Base-by-base conservation (phyloP, 371 early-diverging fungal species). In the Spiromyces aspiralis region DNA sequence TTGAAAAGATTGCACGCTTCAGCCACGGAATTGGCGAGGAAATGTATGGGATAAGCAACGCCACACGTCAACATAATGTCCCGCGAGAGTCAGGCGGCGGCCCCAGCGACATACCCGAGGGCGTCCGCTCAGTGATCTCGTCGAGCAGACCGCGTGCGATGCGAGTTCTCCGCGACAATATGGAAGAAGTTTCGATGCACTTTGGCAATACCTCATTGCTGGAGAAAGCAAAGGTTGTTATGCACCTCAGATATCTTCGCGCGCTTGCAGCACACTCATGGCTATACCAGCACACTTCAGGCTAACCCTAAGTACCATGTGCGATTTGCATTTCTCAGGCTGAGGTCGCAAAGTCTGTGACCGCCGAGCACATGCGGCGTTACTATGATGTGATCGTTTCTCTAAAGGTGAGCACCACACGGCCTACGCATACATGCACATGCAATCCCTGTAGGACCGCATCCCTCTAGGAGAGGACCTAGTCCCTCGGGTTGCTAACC, bases 21-120 rank as follows among this genome's bases (percentile, higher is more conserved):
- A 62, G 56, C 43, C 65, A 61, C 54, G 62, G 59, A 10, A 68
- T 68, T n/a, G 69, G 67, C 41, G 69, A 68, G 46, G 69, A 68
- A 48, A 53, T 68, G 3, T 60, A 48, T 28, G 48, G 59, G 6
- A 61, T 66, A 27, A 67, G 69, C 58, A 65, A 48, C 23, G 48
- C 47, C n/a, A 48, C 35, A 12, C 59, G 60, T 23, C 46, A 27
- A 21, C 42, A 41, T 45, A 68, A 68, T 41, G 51, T 56, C 48
- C 69, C 69, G 2, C 42, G 48, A 24, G 69, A 68, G 45, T 45
- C 23, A 2, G 6, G 10, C 22, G 48, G 21, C 21, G 35, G 35
- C 16, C 35, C 35, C 16, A 35, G 35, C 35, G 35, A 35, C 35
- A 35, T 35, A 6, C 35, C 35, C 16, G 35, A 35, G 16, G 35